Percentiles rank a stretch among this genome's conserved stretches.
phyloP scores from a whole-genome alignment of 208 protist genomes.

The Willaertia magna region DNA sequence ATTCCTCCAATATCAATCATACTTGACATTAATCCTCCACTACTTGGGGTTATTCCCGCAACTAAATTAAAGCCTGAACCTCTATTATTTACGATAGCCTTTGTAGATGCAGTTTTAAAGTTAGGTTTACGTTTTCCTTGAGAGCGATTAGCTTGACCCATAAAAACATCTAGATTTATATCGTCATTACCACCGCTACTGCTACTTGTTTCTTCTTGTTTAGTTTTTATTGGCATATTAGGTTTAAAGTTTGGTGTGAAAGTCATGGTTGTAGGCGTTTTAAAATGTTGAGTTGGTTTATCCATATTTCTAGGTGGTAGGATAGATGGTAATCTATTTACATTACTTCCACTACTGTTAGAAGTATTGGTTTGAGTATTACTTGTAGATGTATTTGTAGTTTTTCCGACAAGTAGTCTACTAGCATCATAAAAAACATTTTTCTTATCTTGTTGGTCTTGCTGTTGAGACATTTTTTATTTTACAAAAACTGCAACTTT shows the following conservation, averaged over 20 bases:
- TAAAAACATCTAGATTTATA: not conserved
- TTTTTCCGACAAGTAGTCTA: too few relatives aligned
- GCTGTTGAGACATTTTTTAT: not conserved
- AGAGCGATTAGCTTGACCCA: not conserved
- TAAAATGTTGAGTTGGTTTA: not conserved
- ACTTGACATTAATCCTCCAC: too few relatives aligned
- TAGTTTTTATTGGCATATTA: not conserved
- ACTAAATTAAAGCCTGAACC: not conserved
- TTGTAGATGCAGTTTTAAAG: not conserved
- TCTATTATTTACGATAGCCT: not conserved
- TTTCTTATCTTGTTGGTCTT: not conserved
- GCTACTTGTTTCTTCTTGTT: not conserved
- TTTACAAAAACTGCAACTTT: too few relatives aligned
- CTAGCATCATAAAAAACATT: not conserved
- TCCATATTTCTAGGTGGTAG: not conserved
- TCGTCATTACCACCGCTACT: not conserved
- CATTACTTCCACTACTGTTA: too few relatives aligned
- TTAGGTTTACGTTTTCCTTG: not conserved
- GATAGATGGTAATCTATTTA: not conserved
- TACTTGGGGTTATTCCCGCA: not conserved
- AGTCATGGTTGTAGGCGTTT: not conserved
- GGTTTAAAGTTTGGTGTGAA: not conserved
- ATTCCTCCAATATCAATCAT: too few relatives aligned
- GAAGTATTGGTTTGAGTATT: too few relatives aligned
- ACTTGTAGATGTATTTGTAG: too few relatives aligned